Conservation (phyloP, 352 stramenopile species). For the Phytophthora citricola region DNA sequence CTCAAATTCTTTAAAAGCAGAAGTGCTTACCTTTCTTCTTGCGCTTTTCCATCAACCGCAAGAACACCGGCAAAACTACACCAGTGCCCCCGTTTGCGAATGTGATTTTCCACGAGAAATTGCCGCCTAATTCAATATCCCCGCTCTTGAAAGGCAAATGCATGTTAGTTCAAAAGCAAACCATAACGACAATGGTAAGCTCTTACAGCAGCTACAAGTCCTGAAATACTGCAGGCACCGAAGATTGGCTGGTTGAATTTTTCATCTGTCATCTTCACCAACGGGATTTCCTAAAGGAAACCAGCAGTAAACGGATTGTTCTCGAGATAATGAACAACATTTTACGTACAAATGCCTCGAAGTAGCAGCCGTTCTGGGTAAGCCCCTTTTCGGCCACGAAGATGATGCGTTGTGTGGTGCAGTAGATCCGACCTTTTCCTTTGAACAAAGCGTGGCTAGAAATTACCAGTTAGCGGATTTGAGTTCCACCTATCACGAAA, state of each 20-base stretch:
- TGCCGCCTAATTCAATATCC: constrained; percentile 35
- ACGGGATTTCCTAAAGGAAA: constrained; percentile 68
- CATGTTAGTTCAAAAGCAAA: not conserved
- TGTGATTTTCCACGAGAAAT: constrained; percentile 79
- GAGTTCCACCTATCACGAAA: not conserved
- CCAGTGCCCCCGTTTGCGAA: constrained; percentile 88
- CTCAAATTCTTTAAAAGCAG: not conserved
- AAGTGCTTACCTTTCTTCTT: constrained; percentile 64
- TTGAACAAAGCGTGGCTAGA: constrained; percentile 59
- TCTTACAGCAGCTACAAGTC: constrained; percentile 64
- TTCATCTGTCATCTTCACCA: constrained; percentile 81
- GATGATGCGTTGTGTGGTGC: constrained; percentile 86
- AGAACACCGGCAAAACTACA: constrained; percentile 84
- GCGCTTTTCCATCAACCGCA: constrained; percentile 79
- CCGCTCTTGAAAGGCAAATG: constrained; percentile 26
- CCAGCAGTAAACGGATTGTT: not conserved
- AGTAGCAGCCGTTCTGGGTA: constrained; percentile 70
- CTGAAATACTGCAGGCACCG: constrained; percentile 87
- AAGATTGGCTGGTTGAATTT: constrained; percentile 94
- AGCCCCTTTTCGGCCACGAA: constrained; percentile 80
- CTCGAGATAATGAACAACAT: not conserved
- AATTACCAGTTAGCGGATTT: not conserved
- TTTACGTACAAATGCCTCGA: constrained; percentile 70
- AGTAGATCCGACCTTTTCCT: constrained; percentile 84
- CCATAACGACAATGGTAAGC: not conserved